phyloP scores from a whole-genome alignment of 2,329 filamentous ascomycete genomes.

The Pseudocercospora vitis region DNA sequence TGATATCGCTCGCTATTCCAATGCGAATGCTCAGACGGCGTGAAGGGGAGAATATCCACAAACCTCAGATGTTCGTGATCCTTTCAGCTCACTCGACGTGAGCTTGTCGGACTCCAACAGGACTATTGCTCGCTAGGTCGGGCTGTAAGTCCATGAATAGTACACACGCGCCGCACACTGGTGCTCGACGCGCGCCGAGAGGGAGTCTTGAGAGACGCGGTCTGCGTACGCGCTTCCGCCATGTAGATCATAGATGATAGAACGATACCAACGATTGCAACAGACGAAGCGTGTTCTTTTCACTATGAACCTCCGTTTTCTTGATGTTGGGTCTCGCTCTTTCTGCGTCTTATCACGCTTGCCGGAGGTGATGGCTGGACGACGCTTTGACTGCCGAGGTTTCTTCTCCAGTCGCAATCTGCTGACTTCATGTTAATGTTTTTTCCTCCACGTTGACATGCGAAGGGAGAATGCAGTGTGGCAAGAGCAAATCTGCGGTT shows the following conservation, averaged over 20 bases:
- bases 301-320: too few relatives aligned
- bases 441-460: too few relatives aligned
- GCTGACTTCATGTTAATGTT: too few relatives aligned
- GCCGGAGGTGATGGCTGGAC: too few relatives aligned
- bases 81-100: not conserved
- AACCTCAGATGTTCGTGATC: not conserved
- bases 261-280: slow-evolving; percentile 1
- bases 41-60: not conserved
- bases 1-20: slow-evolving; percentile 14
- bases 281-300: too few relatives aligned
- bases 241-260: slow-evolving; percentile 11
- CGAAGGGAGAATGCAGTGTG: too few relatives aligned
- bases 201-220: slow-evolving; percentile 7
- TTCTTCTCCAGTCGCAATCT: not conserved
- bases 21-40: slow-evolving; percentile 19
- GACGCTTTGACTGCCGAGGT: too few relatives aligned
- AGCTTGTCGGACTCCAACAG: not conserved
- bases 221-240: slow-evolving; percentile 15
- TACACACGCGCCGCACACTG: not conserved
- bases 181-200: not conserved
- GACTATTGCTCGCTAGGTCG: not conserved
- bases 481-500: too few relatives aligned
- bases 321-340: not conserved
- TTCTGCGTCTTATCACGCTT: too few relatives aligned
- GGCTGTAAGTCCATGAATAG: not conserved